A percentile compares a stretch with the other conserved stretches of the same genome.
Evolutionary conservation across 805 yeast genomes (phyloP).

Genomic region (Scheffersomyces ergatensis): DNA sequence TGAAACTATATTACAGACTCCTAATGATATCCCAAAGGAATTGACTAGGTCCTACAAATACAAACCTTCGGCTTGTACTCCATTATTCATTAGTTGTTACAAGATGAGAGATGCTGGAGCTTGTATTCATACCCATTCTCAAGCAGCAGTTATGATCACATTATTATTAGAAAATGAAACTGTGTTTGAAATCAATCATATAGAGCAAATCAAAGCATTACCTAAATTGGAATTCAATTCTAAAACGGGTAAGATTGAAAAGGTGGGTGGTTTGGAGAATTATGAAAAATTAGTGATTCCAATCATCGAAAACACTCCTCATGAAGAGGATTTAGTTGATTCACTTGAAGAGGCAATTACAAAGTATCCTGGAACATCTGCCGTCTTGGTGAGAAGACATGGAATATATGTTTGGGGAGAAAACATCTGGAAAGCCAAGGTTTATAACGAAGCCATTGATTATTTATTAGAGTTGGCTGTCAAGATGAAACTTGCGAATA

Average conservation of each 20-base stretch:
- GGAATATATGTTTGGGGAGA: slow-evolving; percentile 98
- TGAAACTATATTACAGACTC: slow-evolving; percentile 55
- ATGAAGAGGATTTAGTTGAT: slow-evolving; percentile 78
- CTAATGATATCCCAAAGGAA: slow-evolving; percentile 42
- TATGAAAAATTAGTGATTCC: slow-evolving; percentile 80
- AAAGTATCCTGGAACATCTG: slow-evolving; percentile 76
- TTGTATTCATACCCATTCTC: slow-evolving; percentile 93
- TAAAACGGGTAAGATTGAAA: slow-evolving; percentile 40
- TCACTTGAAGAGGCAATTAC: slow-evolving; percentile 60
- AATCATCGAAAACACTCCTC: slow-evolving; percentile 86
- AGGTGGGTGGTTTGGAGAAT: slow-evolving; percentile 67
- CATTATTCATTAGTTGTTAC: slow-evolving; percentile 75
- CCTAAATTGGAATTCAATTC: slow-evolving; percentile 48
- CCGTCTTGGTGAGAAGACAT: slow-evolving; percentile 87
- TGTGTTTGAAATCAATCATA: slow-evolving; percentile 74
- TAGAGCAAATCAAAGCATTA: slow-evolving; percentile 91
- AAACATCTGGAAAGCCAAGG: slow-evolving; percentile 86
- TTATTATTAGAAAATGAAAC: slow-evolving; percentile 55
- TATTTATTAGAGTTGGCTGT: slow-evolving; percentile 82
- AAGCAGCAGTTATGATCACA: slow-evolving; percentile 79
- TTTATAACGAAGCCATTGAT: slow-evolving; percentile 90
- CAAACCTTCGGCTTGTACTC: slow-evolving; percentile 94
- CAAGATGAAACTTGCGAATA: slow-evolving; percentile 71
- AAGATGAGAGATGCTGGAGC: slow-evolving; percentile 76
- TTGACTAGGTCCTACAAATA: slow-evolving; percentile 41